These are phyloP conservation scores for Xerocomus brunneocitrinus DNA, from an alignment of 768 basidiomycete species.

Conservation along the genomic window DNA sequence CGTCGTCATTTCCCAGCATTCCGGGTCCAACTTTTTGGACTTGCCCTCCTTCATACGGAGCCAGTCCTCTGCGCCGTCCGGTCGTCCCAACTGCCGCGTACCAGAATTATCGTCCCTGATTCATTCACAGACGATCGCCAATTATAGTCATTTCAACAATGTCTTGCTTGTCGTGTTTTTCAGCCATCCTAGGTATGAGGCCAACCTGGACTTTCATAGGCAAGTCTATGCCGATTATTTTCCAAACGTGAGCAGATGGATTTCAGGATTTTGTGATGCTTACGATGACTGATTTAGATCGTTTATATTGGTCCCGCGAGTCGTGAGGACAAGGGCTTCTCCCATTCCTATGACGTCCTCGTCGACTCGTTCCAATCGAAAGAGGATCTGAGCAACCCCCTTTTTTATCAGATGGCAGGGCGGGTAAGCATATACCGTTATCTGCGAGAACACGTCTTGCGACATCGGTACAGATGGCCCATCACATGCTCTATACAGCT, in stretches of 20 bases:
- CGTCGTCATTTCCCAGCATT: not conserved
- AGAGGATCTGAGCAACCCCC: conserved; percentile 37
- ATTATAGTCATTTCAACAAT: conserved; percentile 38
- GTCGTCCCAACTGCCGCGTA: conserved; percentile 8
- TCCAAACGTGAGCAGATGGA: conserved; percentile 35
- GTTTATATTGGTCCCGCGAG: conserved; percentile 45
- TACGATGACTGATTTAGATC: conserved; percentile 30
- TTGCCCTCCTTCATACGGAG: not conserved
- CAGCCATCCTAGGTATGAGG: conserved; percentile 44
- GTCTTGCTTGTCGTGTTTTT: conserved; percentile 47
- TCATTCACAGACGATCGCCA: conserved; percentile 14
- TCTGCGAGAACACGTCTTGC: not conserved
- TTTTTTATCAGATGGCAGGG: conserved; percentile 41
- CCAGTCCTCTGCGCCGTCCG: not conserved
- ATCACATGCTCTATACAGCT: conserved; percentile 50
- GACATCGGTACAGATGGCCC: conserved; percentile 37
- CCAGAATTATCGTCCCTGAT: conserved; percentile 21
- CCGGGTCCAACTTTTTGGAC: not conserved
- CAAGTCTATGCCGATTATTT: conserved; percentile 47
- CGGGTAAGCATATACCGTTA: conserved; percentile 29
- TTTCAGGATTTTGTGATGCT: not conserved
- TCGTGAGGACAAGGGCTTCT: conserved; percentile 44
- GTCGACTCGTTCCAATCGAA: conserved; percentile 45
- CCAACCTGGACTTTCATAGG: conserved; percentile 42
- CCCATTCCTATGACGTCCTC: conserved; percentile 46